Evolutionary conservation across 768 basidiomycete species (phyloP).

Genomic region (Phylloporus rhodoxanthus): DNA sequence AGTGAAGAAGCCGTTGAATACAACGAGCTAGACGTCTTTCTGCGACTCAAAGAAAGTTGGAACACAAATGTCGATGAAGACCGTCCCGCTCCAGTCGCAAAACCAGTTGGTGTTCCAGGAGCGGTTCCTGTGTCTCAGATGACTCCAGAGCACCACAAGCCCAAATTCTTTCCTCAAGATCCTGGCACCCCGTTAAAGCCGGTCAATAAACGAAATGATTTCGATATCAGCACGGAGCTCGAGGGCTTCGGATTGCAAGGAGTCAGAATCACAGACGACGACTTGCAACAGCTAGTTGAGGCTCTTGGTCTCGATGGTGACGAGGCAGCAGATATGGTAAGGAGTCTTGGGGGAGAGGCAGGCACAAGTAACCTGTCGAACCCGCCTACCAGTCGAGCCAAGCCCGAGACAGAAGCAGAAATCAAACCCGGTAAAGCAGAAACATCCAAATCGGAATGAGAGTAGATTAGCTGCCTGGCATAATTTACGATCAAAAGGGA

Average conservation of each 20-base stretch:
- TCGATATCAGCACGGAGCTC: constrained; percentile 66
- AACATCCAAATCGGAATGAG: constrained; percentile 3
- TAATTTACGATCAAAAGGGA: neutral
- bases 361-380: constrained; percentile 10
- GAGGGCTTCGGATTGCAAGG: constrained; percentile 70
- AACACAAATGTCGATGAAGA: constrained; percentile 54
- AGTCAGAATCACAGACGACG: constrained; percentile 70
- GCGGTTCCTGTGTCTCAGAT: constrained; percentile 70
- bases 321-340: constrained; percentile 71
- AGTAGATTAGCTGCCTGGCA: neutral
- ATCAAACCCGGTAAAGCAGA: neutral
- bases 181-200: constrained; percentile 45
- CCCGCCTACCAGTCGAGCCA: constrained; percentile 7
- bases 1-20: constrained; percentile 86
- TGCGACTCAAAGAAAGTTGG: constrained; percentile 70
- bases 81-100: constrained; percentile 45
- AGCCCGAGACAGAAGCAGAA: constrained; percentile 7
- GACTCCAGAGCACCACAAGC: constrained; percentile 68
- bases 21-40: constrained; percentile 62
- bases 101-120: constrained; percentile 77
- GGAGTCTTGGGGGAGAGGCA: constrained; percentile 43
- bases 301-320: constrained; percentile 73
- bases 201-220: constrained; percentile 51
- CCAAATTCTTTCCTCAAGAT: constrained; percentile 44
- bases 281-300: constrained; percentile 61